phyloP scores from a whole-genome alignment of 257 asterid species.

The Fraxinus cuspidata region DNA sequence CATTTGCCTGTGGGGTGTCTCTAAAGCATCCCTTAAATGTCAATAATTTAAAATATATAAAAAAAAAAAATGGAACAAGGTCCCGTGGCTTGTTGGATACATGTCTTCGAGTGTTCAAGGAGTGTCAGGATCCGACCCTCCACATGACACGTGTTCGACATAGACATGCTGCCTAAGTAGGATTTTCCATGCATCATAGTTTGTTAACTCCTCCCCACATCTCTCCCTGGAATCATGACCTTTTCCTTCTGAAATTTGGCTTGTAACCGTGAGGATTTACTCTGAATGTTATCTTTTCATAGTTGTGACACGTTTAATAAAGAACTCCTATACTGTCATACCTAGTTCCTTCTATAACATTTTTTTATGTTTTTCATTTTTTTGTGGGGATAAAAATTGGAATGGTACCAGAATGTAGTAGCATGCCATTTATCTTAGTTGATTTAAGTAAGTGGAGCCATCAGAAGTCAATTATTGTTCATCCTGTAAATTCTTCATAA shows the following conservation, averaged over 20 bases:
- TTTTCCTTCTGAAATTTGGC: background rate
- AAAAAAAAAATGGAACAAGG: too few relatives aligned
- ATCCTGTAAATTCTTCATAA: background rate
- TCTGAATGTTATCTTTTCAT: background rate
- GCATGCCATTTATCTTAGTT: background rate
- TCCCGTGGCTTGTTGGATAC: too few relatives aligned
- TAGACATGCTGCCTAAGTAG: too few relatives aligned
- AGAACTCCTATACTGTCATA: background rate
- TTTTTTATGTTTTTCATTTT: background rate
- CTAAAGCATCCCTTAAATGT: too few relatives aligned
- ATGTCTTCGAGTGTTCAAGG: too few relatives aligned
- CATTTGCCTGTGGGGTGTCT: too few relatives aligned
- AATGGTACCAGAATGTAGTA: background rate
- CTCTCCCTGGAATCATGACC: background rate
- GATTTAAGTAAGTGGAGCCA: background rate
- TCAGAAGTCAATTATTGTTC: background rate
- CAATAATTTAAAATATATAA: too few relatives aligned
- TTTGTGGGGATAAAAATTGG: background rate
- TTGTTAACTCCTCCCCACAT: background rate
- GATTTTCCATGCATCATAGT: too few relatives aligned
- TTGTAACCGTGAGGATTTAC: background rate
- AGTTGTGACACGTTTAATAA: background rate
- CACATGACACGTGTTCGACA: too few relatives aligned
- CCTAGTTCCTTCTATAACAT: background rate
- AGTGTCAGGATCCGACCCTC: too few relatives aligned